These are phyloP conservation scores for Aureobasidium sp. DNA, from an alignment of 2,329 filamentous ascomycete genomes.

Conservation along the genomic window DNA sequence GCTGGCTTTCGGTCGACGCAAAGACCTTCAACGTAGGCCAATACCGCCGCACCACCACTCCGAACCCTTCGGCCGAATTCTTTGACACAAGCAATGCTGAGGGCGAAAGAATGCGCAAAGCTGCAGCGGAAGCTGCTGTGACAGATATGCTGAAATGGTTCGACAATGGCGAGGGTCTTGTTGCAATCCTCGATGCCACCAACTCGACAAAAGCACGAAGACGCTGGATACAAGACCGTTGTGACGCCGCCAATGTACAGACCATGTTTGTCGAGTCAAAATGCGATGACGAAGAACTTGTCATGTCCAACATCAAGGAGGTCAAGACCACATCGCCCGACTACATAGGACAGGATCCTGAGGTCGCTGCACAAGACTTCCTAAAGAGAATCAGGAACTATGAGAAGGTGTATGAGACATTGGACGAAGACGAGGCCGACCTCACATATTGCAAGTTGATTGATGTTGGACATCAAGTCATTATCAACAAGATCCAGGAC, in stretches of 20 bases:
- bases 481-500: slow-evolving; percentile 96
- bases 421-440: slow-evolving; percentile 80
- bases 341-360: slow-evolving; percentile 89
- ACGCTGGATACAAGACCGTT: slow-evolving; percentile 82
- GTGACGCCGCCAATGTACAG: slow-evolving; percentile 69
- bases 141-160: slow-evolving; percentile 96
- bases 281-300: slow-evolving; percentile 90
- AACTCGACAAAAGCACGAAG: slow-evolving; percentile 89
- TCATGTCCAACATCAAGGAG: slow-evolving; percentile 97
- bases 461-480: slow-evolving; percentile 89
- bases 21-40: slow-evolving; percentile 96
- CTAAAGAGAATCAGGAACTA: slow-evolving; percentile 92
- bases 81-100: slow-evolving; percentile 88
- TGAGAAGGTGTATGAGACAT: slow-evolving; percentile 91
- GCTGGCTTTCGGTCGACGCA: slow-evolving; percentile 91
- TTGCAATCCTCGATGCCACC: slow-evolving; percentile 92
- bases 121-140: slow-evolving; percentile 85
- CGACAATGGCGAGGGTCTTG: slow-evolving; percentile 63
- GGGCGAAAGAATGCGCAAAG: slow-evolving; percentile 80
- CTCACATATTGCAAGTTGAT: slow-evolving; percentile 97
- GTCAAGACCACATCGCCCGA: slow-evolving; percentile 96
- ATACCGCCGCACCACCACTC: slow-evolving; percentile 83
- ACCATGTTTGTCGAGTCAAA: slow-evolving; percentile 95
- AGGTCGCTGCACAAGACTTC: slow-evolving; percentile 85
- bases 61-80: slow-evolving; percentile 87